Conservation (phyloP, 2,329 filamentous ascomycete species). For the Claviceps maximensis region DNA sequence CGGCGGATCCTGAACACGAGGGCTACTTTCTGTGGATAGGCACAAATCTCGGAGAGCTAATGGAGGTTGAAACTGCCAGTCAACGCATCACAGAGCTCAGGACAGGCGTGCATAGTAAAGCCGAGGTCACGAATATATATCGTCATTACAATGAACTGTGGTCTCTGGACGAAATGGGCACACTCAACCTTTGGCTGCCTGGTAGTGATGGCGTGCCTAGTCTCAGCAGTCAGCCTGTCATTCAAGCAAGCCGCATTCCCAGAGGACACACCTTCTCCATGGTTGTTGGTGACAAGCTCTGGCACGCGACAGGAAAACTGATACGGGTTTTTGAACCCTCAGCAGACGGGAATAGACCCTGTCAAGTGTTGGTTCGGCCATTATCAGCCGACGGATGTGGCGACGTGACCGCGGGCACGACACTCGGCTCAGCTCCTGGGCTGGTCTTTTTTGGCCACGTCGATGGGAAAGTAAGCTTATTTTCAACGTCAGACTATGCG, state of each 20-base stretch:
- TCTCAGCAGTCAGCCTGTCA: constrained; percentile 53
- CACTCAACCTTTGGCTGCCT: constrained; percentile 75
- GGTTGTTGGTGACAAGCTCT: constrained; percentile 70
- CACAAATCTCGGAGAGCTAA: constrained; percentile 73
- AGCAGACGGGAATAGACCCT: constrained; percentile 50
- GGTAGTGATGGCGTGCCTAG: constrained; percentile 60
- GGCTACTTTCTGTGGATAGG: constrained; percentile 79
- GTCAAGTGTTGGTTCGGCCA: constrained; percentile 62
- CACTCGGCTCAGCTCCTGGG: constrained; percentile 59
- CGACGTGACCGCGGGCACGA: constrained; percentile 75
- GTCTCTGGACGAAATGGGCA: constrained; percentile 84
- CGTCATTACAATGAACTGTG: constrained; percentile 82
- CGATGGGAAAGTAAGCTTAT: constrained; percentile 92
- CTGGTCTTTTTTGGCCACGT: constrained; percentile 82
- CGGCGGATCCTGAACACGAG: constrained; percentile 62
- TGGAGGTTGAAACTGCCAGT: constrained; percentile 72
- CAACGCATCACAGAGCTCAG: constrained; percentile 59
- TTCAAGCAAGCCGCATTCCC: constrained; percentile 62
- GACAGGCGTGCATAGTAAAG: constrained; percentile 58
- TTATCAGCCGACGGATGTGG: constrained; percentile 61
- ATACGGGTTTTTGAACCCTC: constrained; percentile 73
- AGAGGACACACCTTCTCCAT: constrained; percentile 81
- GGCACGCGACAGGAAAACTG: constrained; percentile 79
- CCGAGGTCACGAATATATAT: constrained; percentile 73
- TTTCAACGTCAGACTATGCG: constrained; percentile 61